Evolutionary conservation across 148 eudicot genomes (phyloP), one percentile per base, ranked within the genome.

Genomic region (Tetragonia tetragonoides): DNA sequence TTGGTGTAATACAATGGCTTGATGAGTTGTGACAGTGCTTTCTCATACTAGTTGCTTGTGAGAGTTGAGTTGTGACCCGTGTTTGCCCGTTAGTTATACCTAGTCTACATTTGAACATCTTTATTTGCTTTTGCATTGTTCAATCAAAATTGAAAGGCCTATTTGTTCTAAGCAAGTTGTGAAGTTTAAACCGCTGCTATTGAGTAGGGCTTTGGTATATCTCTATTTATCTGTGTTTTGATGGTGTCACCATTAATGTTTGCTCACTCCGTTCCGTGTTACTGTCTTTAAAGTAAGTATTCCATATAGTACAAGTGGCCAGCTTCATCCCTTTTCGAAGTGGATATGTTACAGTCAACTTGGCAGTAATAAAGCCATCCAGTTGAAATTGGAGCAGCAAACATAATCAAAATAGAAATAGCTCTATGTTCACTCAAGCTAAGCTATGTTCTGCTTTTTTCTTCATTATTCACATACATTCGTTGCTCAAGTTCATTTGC

Each of bases 1-100:
- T 49, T 37, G 23, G 42, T 70, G 81, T 78, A 79, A 66, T 80
- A 56, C 59, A 14, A 66, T 79, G 42, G 67, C 60, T 49, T 62
- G 73, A 64, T 60, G 66, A 72, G 46, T 59, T 73, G 64, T 61
- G 66, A 72, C 54, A 54, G 17, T 74, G 75, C 49, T 11, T 75
- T 77, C 66, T 81, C 77, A 72, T 62, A 72, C 62, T 54, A 61
- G 37, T 56, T 76, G 37, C 54, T 24, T 66, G 67, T 21, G 41
- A 37, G 57, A 49, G n/a, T 66, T 70, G 39, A 49, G n/a, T 66
- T 70, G 39, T 47, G 60, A 18, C 23, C 73, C 59, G 9, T 80
- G 63, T 67, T 68, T 70, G 16, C 69, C 47, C 6, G 7, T 54
- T 60, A 39, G 71, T 79, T 65, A 37, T 16, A 61, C 66, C 10